Evolutionary conservation across 306 rosid genomes (phyloP), one percentile per base, ranked within the genome.

Genomic region (Cajanus cajan): DNA sequence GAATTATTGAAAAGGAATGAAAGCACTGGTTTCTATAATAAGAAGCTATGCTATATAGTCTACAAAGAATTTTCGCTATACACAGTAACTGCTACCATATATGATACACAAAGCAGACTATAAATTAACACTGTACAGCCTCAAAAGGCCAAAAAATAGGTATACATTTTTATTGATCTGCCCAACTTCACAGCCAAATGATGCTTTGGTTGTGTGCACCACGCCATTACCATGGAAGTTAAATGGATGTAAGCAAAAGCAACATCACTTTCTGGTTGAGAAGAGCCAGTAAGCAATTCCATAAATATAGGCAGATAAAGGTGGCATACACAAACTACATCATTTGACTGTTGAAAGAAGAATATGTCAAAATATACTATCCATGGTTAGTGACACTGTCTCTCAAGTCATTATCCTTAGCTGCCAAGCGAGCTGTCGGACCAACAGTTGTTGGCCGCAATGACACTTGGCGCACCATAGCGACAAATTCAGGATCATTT

Each of bases 341-440:
- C 37, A 48, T 79, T 15, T 48, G 34, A 61, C 47, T 57, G 62
- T 67, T 66, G 61, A 62, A 71, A 70, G 74, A 72, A 65, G 48
- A 85, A 68, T 8, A 36, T 65, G 52, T 71, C 69, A 22, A 47
- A 12, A 64, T 62, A 68, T 36, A 75, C 79, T 80, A 84, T 51
- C 48, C 73, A 51, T 62, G 85, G 82, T 77, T 77, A 48, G 68
- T 31, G 19, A 41, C 64, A 51, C 61, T 72, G 40, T 73, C 85
- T 77, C 74, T 86, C 4, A 16, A 0, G 34, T 78, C 15, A 77
- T 78, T 78, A 72, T 86, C 22, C 87, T 72, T 86, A n/a, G 98
- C 97, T 0, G 84, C 99, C 25, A 87, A 11, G 37, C 99, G 99
- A 16, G 97, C 99, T 5, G 97, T 90, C 54, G 89, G 78, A 31